Base-by-base conservation (phyloP, 1,139 yeast species). In the Casaregolazyma suthepensis region DNA sequence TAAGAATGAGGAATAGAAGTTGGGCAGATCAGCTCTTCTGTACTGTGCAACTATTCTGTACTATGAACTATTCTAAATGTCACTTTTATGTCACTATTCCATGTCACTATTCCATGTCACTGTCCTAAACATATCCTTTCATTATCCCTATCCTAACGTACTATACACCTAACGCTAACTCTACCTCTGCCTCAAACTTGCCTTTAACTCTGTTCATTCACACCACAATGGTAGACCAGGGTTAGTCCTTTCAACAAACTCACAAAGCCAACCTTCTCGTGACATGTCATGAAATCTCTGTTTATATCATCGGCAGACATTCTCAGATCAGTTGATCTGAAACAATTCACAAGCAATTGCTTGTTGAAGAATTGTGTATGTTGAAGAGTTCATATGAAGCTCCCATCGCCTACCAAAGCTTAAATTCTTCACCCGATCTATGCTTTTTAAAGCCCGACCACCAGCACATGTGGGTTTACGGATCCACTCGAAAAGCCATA, bases 161-260 rank as follows among this genome's bases (percentile, higher is more conserved):
- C n/a, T n/a, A n/a, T 26, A 26, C 31, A 26, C 10, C 31, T 26
- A 26, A 26, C 9, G 10, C 10, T 6, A 26, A 26, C 31, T n/a
- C n/a, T n/a, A n/a, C 18, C 40, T 26, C 46, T 23, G 23, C 50
- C 50, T 47, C 50, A 47, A 47, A 47, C 50, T 47, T 47, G 50
- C 50, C 50, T 47, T 47, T 47, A 13, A 15, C 31, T 13, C 31
- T 37, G 38, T 35, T 38, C 49, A 47, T 22, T 17, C n/a, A 29
- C 6, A 20, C 20, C 17, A n/a, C 37, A 20, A 13, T 35, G 42
- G 50, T 40, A 38, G 38, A 10, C 15, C n/a, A 15, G 17, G 45
- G 50, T 45, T 45, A 45, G n/a, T 20, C 23, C 19, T 29, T 15
- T 13, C n/a, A 17, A 45, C 26, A 45, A 31, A 35, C 48, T 13